phyloP scores from a whole-genome alignment of 73 alveolate genomes.

The Tetrahymena borealis region DNA sequence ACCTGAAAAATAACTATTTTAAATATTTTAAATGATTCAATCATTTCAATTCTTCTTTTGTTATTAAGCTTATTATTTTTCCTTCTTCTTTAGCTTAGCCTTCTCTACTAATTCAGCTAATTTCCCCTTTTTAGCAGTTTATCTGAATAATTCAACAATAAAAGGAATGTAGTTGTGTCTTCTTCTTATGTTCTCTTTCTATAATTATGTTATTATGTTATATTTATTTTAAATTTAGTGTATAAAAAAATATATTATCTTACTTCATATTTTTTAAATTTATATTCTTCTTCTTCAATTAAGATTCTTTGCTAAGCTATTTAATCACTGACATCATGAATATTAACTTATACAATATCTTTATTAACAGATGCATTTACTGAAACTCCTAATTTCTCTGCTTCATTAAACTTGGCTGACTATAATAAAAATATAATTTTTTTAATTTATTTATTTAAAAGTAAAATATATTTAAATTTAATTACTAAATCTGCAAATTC shows the following conservation, averaged over 20 bases:
- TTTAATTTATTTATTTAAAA: neutral
- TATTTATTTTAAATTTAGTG: neutral
- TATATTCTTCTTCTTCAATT: neutral
- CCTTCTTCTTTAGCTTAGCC: slow-evolving; percentile 9
- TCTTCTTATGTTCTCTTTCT: slow-evolving; percentile 33
- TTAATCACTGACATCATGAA: neutral
- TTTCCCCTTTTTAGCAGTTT: slow-evolving; percentile 35
- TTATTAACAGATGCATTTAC: neutral
- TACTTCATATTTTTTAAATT: neutral
- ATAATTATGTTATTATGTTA: neutral
- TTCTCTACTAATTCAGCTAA: slow-evolving; percentile 31
- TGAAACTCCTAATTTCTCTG: neutral
- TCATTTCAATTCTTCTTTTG: neutral
- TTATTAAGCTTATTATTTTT: neutral
- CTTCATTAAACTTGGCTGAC: neutral
- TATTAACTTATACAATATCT: neutral
- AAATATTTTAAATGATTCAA: no score
- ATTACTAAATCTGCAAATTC: neutral
- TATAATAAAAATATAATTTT: neutral
- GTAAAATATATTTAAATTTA: neutral
- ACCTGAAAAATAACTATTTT: no score
- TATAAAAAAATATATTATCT: neutral
- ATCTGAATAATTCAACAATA: slow-evolving; percentile 29
- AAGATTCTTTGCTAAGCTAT: neutral
- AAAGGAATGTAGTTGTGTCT: slow-evolving; percentile 42